Evolutionary conservation across 805 yeast genomes (phyloP).

Genomic region (Metschnikowia arizonensis): DNA sequence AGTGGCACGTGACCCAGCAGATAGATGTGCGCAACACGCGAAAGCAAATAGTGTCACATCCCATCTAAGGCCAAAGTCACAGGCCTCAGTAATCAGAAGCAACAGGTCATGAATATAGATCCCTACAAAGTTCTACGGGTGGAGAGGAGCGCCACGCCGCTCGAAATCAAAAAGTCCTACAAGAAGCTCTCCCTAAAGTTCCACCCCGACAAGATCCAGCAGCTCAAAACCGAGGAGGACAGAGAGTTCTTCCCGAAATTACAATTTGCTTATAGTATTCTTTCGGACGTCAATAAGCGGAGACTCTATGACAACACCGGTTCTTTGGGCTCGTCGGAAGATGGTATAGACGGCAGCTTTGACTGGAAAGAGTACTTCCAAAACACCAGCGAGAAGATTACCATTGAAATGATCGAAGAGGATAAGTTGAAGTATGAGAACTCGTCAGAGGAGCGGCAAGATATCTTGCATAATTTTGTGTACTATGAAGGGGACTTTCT

Average conservation of each 20-base stretch:
- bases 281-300: conserved; percentile 55
- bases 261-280: conserved; percentile 69
- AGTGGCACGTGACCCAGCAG: not conserved
- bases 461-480: conserved; percentile 56
- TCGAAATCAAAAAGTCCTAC: conserved; percentile 55
- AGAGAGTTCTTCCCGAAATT: conserved; percentile 53
- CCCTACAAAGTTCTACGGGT: conserved; percentile 58
- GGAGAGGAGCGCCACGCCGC: conserved; percentile 35
- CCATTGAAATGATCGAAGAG: conserved; percentile 62
- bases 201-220: conserved; percentile 30
- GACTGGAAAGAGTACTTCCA: conserved; percentile 59
- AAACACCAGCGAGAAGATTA: conserved; percentile 46
- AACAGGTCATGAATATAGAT: conserved; percentile 40
- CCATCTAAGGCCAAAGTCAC: not conserved
- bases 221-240: conserved; percentile 18
- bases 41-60: not conserved
- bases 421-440: conserved; percentile 64
- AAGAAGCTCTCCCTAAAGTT: conserved; percentile 23
- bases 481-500: conserved; percentile 66
- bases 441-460: conserved; percentile 55
- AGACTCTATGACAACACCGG: conserved; percentile 70
- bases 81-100: not conserved
- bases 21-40: conserved; percentile 1
- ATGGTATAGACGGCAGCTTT: conserved; percentile 36
- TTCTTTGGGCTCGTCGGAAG: conserved; percentile 33